Conservation (phyloP, 2,329 filamentous ascomycete species). For the Thermoascus crustaceus region DNA sequence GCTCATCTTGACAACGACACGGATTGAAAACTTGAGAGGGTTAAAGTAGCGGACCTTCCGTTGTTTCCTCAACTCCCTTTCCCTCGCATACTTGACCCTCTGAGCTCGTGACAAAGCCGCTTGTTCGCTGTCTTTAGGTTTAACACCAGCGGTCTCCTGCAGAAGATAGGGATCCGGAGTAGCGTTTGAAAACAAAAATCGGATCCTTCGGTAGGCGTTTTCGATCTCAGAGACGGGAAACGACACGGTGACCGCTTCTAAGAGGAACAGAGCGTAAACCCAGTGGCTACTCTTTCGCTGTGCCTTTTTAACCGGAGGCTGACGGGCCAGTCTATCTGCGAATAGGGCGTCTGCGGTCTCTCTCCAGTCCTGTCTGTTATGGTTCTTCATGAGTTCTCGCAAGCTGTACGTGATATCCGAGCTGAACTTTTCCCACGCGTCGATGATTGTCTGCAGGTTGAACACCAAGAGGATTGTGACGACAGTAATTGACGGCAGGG, state of each 20-base stretch:
- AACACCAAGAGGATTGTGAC: slow-evolving; percentile 6
- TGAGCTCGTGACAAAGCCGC: background rate
- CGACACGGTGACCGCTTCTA: slow-evolving; percentile 2
- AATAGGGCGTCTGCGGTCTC: slow-evolving; percentile 4
- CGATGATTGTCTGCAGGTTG: slow-evolving; percentile 5
- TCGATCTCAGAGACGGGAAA: slow-evolving; percentile 5
- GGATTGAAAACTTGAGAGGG: background rate
- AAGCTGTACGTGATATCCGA: slow-evolving; percentile 2
- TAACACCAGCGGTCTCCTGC: background rate
- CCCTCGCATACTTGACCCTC: background rate
- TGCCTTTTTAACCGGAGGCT: slow-evolving; percentile 5
- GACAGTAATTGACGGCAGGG: slow-evolving; percentile 6
- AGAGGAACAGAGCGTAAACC: slow-evolving; percentile 4
- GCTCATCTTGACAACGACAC: background rate
- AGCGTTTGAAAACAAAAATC: background rate
- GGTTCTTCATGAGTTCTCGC: slow-evolving; percentile 4
- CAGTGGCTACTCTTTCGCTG: slow-evolving; percentile 7
- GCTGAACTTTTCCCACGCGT: slow-evolving; percentile 4
- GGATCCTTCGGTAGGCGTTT: background rate
- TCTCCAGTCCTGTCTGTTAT: slow-evolving; percentile 7
- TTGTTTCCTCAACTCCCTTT: background rate
- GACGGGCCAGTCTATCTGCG: slow-evolving; percentile 3
- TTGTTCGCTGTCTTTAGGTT: background rate
- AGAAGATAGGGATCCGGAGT: background rate
- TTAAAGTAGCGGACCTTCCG: background rate